Percentiles rank a stretch among this genome's conserved stretches.
Evolutionary conservation across 768 basidiomycete species (phyloP).

Genomic region (Trametes coccinea): DNA sequence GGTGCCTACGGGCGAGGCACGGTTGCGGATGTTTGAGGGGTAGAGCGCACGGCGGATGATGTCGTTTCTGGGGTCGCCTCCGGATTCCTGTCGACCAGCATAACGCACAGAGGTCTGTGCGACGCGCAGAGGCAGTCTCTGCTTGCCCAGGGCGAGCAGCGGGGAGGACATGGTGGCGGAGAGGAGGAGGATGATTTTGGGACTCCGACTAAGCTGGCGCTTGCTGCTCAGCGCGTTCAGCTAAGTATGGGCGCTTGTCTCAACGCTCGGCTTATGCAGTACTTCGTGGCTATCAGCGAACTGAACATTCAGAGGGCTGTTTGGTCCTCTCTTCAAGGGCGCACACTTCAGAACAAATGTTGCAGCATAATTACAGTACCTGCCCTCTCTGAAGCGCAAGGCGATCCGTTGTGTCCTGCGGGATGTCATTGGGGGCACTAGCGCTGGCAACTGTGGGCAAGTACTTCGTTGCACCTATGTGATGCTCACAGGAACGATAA

Average conservation of each 20-base stretch:
- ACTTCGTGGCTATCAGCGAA: too few relatives aligned
- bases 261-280: too few relatives aligned
- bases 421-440: too few relatives aligned
- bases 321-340: too few relatives aligned
- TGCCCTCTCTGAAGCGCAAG: too few relatives aligned
- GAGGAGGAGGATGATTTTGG: slow-evolving; percentile 15
- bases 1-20: slow-evolving; percentile 73
- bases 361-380: too few relatives aligned
- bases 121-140: slow-evolving; percentile 36
- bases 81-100: slow-evolving; percentile 40
- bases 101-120: slow-evolving; percentile 41
- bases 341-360: too few relatives aligned
- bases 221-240: not conserved
- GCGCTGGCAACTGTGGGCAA: too few relatives aligned
- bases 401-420: too few relatives aligned
- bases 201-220: slow-evolving; percentile 4
- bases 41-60: slow-evolving; percentile 80
- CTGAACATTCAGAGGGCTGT: too few relatives aligned
- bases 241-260: not conserved
- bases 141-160: slow-evolving; percentile 38
- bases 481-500: too few relatives aligned
- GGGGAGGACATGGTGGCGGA: slow-evolving; percentile 42
- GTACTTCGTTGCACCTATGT: too few relatives aligned
- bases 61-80: slow-evolving; percentile 63
- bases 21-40: slow-evolving; percentile 71